Conservation (phyloP, 805 yeast genomes). For the Metschnikowia kofuensis region DNA sequence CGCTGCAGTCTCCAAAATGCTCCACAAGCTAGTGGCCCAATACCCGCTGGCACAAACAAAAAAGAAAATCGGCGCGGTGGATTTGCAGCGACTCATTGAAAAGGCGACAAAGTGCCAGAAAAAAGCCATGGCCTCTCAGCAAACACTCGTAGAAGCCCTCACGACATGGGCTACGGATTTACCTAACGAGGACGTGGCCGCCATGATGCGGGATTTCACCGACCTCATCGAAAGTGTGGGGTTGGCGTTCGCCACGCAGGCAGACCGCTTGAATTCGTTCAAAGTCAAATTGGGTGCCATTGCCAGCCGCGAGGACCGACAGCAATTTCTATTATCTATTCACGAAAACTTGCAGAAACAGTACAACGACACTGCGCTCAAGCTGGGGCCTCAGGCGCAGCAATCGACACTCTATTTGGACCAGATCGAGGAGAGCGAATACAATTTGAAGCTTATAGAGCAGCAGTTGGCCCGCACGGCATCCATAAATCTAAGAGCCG, state of each 20-base stretch:
- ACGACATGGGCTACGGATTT: conserved; percentile 15
- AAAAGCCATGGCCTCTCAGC: conserved; percentile 20
- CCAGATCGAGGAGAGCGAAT: conserved; percentile 48
- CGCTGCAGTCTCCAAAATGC: conserved; percentile 19
- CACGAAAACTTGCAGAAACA: conserved; percentile 37
- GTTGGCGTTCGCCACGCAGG: conserved; percentile 26
- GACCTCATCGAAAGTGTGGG: conserved; percentile 12
- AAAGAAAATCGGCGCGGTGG: conserved; percentile 12
- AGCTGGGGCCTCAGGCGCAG: conserved; percentile 43
- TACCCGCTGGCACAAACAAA: conserved; percentile 5
- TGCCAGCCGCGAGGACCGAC: conserved; percentile 49
- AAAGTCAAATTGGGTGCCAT: conserved; percentile 45
- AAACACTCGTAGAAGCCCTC: conserved; percentile 13
- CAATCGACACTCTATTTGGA: conserved; percentile 45
- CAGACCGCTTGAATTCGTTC: conserved; percentile 43
- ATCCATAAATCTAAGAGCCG: conserved; percentile 41
- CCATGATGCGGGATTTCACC: conserved; percentile 13
- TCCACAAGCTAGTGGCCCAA: conserved; percentile 12
- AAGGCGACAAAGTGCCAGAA: conserved; percentile 38
- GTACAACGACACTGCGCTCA: conserved; percentile 41
- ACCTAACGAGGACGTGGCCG: conserved; percentile 13
- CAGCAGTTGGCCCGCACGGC: conserved; percentile 50
- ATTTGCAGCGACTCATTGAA: conserved; percentile 17
- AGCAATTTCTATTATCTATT: conserved; percentile 34
- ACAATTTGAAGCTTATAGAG: conserved; percentile 51